Percentiles rank a stretch among this genome's conserved stretches.
Conservation (phyloP, 1,139 yeast genomes). For the Saccharomycopsis hybrid region DNA sequence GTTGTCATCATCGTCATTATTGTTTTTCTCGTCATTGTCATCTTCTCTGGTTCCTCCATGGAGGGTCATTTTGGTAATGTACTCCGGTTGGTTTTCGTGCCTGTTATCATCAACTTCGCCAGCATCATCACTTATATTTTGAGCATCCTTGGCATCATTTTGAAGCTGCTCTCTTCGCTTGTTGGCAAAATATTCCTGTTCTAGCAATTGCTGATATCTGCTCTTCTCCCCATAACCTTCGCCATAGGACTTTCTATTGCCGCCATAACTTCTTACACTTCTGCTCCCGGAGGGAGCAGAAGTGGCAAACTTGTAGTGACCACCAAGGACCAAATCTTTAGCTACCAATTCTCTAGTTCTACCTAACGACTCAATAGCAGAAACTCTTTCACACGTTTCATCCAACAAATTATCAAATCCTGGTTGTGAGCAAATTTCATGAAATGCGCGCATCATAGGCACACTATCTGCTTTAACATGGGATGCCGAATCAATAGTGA, state of each 20-base stretch:
- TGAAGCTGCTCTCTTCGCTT: neutral
- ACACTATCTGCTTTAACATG: constrained; percentile 76
- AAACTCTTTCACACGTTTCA: constrained; percentile 66
- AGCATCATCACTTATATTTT: neutral
- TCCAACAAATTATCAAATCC: constrained; percentile 64
- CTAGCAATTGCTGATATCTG: neutral
- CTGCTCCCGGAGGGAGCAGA: no score
- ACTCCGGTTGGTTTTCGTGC: neutral
- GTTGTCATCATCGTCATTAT: constrained; percentile 9
- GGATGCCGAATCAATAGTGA: constrained; percentile 70
- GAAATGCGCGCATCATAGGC: constrained; percentile 87
- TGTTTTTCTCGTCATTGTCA: constrained; percentile 1
- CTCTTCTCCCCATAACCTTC: neutral
- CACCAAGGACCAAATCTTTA: constrained; percentile 60
- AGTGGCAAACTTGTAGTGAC: constrained; percentile 30
- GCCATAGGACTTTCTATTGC: neutral
- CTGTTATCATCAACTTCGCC: neutral
- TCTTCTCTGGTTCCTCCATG: constrained; percentile 15
- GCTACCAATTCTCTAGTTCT: constrained; percentile 75
- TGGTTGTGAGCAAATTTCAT: constrained; percentile 67
- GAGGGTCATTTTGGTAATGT: constrained; percentile 3
- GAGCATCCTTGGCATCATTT: neutral
- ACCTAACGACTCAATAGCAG: constrained; percentile 71
- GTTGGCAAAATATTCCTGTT: neutral
- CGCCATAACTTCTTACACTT: neutral